Evolutionary conservation across 1,284 basidiomycete genomes (phyloP).

Genomic region (Trametes hirsuta): DNA sequence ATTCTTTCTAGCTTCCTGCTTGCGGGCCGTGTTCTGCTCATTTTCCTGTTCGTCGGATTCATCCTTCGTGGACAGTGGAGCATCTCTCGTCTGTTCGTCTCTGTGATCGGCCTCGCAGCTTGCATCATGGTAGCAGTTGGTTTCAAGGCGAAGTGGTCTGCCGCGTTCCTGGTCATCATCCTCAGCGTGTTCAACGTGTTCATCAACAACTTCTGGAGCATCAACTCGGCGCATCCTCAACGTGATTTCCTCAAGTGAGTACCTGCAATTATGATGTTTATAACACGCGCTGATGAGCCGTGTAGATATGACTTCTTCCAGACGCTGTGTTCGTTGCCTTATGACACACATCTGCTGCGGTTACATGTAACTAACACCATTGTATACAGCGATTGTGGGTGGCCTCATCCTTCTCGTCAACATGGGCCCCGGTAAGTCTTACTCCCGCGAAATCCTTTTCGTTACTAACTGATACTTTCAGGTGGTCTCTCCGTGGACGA

Average conservation of each 20-base stretch:
- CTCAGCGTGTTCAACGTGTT: conserved; percentile 96
- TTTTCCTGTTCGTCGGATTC: conserved; percentile 99
- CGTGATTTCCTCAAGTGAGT: conserved; percentile 95
- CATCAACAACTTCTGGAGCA: conserved; percentile 99
- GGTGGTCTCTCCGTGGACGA: conserved; percentile 97
- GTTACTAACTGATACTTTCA: conserved; percentile 28
- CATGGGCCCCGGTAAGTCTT: conserved; percentile 84
- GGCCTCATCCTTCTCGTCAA: conserved; percentile 97
- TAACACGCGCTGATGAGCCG: conserved; percentile 13
- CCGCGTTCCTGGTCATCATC: conserved; percentile 93
- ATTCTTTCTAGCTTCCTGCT: conserved; percentile 80
- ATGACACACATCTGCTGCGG: too few species aligned
- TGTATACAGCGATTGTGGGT: conserved; percentile 85
- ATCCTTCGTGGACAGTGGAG: conserved; percentile 94
- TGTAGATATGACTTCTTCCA: conserved; percentile 91
- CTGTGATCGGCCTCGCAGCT: conserved; percentile 87
- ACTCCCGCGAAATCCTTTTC: background rate
- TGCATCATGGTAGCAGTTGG: conserved; percentile 98
- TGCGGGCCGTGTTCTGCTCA: conserved; percentile 94
- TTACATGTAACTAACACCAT: background rate
- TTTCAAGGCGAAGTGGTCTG: conserved; percentile 99
- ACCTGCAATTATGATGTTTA: background rate
- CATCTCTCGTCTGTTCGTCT: conserved; percentile 83
- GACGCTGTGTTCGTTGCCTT: conserved; percentile 72
- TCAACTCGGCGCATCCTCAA: conserved; percentile 92